A percentile compares a stretch with the other conserved stretches of the same genome.
Conservation (phyloP, 2,329 filamentous ascomycete genomes). For the Xylaria sp. region DNA sequence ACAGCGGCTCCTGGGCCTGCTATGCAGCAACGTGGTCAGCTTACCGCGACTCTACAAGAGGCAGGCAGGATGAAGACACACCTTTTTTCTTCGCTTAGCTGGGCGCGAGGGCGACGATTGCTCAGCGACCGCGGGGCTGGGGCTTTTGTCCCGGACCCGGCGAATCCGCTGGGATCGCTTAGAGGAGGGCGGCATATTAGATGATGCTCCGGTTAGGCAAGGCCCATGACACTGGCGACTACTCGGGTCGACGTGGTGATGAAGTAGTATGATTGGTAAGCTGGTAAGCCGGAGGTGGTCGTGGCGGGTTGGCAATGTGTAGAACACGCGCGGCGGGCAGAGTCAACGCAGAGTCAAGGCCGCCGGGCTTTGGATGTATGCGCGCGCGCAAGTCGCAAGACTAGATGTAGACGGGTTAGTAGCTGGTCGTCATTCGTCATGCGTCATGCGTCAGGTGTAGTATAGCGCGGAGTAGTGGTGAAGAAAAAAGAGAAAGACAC, state of each 20-base stretch:
- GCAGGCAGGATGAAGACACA: constrained; percentile 44
- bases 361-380: not conserved
- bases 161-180: constrained; percentile 54
- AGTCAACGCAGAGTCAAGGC: not conserved
- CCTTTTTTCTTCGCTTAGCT: constrained; percentile 73
- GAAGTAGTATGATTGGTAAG: not conserved
- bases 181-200: constrained; percentile 54
- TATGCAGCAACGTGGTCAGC: constrained; percentile 33
- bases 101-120: constrained; percentile 70
- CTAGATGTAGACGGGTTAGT: too few species aligned
- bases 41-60: not conserved
- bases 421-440: not conserved
- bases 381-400: constrained; percentile 21
- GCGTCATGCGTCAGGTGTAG: not conserved
- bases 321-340: not conserved
- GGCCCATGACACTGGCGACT: constrained; percentile 39
- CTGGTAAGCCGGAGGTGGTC: not conserved
- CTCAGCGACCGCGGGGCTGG: constrained; percentile 53
- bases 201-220: constrained; percentile 30
- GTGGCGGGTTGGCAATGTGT: not conserved
- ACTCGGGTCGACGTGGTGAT: constrained; percentile 16
- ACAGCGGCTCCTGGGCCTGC: constrained; percentile 57
- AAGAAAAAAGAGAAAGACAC: not conserved
- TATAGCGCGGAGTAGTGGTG: not conserved
- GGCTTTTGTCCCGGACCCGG: constrained; percentile 49